Conservation (phyloP, 164 flowering plant species). For the Annona cherimola region DNA sequence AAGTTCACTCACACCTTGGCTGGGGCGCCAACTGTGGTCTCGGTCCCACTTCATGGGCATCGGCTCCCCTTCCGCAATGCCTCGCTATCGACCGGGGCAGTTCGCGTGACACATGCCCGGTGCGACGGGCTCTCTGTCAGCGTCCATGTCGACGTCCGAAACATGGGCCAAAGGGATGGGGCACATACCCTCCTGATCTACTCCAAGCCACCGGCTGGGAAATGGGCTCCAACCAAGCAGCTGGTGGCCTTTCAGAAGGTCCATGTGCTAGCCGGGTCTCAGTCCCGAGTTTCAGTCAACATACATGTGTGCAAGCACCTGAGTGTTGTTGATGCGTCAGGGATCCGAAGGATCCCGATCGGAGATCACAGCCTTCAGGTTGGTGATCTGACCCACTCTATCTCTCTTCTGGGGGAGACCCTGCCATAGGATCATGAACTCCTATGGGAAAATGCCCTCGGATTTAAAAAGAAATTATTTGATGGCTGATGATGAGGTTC, state of each 20-base stretch:
- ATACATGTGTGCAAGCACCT: conserved; percentile 72
- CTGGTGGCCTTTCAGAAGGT: conserved; percentile 70
- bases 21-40: conserved; percentile 33
- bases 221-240: conserved; percentile 66
- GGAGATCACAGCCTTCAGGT: conserved; percentile 65
- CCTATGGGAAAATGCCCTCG: too few relatives aligned
- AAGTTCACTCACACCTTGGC: conserved; percentile 45
- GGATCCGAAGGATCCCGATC: conserved; percentile 73
- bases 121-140: conserved; percentile 43
- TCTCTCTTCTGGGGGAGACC: conserved; percentile 45
- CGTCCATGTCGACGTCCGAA: conserved; percentile 52
- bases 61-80: conserved; percentile 14
- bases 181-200: conserved; percentile 61
- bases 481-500: too few relatives aligned
- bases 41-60: conserved; percentile 51
- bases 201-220: conserved; percentile 57
- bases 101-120: conserved; percentile 65
- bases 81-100: conserved; percentile 28
- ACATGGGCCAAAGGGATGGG: conserved; percentile 61
- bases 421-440: conserved; percentile 17
- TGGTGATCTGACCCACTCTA: conserved; percentile 53
- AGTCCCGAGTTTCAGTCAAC: conserved; percentile 34
- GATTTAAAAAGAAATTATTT: too few relatives aligned
- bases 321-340: conserved; percentile 61
- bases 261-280: conserved; percentile 39